Evolutionary conservation across 306 rosid species (phyloP).

Genomic region (Casuarina equisetifolia): DNA sequence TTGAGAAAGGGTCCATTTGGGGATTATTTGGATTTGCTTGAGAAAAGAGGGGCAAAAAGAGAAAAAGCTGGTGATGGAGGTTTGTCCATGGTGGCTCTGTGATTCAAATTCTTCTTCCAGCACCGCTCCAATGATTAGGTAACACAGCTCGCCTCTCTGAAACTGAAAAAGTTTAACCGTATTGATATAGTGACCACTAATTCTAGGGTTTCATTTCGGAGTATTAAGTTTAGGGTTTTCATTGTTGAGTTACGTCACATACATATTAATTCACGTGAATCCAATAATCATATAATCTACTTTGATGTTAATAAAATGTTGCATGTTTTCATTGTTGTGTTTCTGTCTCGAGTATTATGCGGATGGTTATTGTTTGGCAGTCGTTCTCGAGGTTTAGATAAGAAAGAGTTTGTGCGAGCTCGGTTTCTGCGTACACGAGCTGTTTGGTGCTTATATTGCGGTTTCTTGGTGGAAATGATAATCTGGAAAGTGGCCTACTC

Average conservation of each 20-base stretch:
- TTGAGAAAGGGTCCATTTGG: slow-evolving; percentile 26
- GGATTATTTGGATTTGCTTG: slow-evolving; percentile 22
- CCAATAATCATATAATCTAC: not conserved
- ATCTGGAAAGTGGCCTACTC: not conserved
- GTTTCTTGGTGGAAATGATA: not conserved
- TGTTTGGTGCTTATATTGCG: not conserved
- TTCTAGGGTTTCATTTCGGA: slow-evolving; percentile 17
- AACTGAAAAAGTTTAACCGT: not conserved
- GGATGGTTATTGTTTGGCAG: not conserved
- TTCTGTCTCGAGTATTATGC: not conserved
- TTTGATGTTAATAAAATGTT: not conserved
- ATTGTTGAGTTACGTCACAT: not conserved
- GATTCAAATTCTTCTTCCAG: slow-evolving; percentile 30
- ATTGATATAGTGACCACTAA: slow-evolving; percentile 5
- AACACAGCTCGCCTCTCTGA: slow-evolving; percentile 5
- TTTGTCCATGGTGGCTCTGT: slow-evolving; percentile 36
- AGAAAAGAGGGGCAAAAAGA: slow-evolving; percentile 14
- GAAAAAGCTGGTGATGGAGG: slow-evolving; percentile 26
- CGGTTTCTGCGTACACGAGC: not conserved
- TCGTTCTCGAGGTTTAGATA: not conserved
- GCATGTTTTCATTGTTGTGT: not conserved
- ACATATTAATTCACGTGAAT: slow-evolving; percentile 7
- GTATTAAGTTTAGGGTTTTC: not conserved
- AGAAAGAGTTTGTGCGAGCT: not conserved
- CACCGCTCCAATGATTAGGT: slow-evolving; percentile 10